Evolutionary conservation across 306 rosid species (phyloP), one percentile per base, ranked within the genome.

Genomic region (Cicer cuneatum): DNA sequence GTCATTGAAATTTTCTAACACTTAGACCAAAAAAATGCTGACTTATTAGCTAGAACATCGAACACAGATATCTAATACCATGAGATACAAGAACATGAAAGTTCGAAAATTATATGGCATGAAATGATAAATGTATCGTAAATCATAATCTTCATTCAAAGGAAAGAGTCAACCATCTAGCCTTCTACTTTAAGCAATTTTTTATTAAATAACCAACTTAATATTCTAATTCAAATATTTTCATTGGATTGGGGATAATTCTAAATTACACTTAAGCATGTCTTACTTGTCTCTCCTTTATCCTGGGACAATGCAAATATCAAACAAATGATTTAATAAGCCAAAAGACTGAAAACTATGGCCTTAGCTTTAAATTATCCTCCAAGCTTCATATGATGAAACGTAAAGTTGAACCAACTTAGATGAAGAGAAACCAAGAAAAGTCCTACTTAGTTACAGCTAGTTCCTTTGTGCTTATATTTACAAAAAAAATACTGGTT

Each of bases 391-490:
- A 19, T 54, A 19, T 54, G 38, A 54, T 54, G 35, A 12, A 54
- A 54, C 3, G 38, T 19, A 54, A 18, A 57, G 43, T 76, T 42
- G 56, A 76, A 76, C 66, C 59, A 66, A 43, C 74, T 76, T 42
- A 53, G 0, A 18, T 52, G 57, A 43, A 76, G 74, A 56, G 51
- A 54, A 54, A 54, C 61, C 35, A 54, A 54, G 38, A 54, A 19
- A 54, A 9, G 10, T 14, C 10, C 35, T 69, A 54, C 63, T 56
- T 56, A 35, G 16, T 65, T 56, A 18, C 43, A 11, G 5, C 46
- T 54, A 54, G 45, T 65, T 53, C 45, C 37, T 39, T 35, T 43
- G 35, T 40, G 18, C 40, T 45, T 14, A 39, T 40, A 33, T 46
- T 35, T 14, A 47, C 49, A 8, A 79, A 15, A 79, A 15, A 51